Evolutionary conservation across 495 filamentous ascomycete genomes (phyloP), one percentile per base, ranked within the genome.

Genomic region (Hypoxylon fuscum): DNA sequence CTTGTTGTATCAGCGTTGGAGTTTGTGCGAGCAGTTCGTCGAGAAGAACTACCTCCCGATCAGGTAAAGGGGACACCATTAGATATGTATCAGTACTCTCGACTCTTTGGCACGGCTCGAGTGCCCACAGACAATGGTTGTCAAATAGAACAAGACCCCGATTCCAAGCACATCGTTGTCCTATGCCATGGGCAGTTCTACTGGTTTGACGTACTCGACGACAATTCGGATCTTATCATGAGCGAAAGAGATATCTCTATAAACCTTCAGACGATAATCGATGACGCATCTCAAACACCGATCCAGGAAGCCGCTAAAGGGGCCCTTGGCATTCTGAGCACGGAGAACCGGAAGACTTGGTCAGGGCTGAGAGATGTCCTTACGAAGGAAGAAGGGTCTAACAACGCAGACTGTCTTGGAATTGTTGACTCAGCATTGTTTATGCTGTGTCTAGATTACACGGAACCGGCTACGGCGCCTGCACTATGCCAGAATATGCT

Each of bases 31-130:
- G 95, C 96, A 7, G 92, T 98, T 2, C 84, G 96, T 32, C 91
- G 87, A 57, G 95, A 98, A 70, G 95, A 98, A 72, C 81, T 98
- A 11, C 90, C 93, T 3, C 93, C 95, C 2, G 95, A 98, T 75
- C 93, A 83, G 6, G 74, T 97, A 54, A 86, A 85, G 69, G 90
- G 90, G 22, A 87, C 85, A 5, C 93, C 95, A 0, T 79, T 98
- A 12, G 91, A 90, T 82, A 98, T 98, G 95, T 96, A 96, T 70
- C 95, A 98, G 76, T 98, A 97, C 76, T 96, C 95, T 0, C 85
- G 96, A 12, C 82, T 98, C 46, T 98, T 98, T 69, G 95, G 95
- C 55, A 98, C 96, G 1, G 93, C 95, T 53, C 88, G 95, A 61
- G 88, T 98, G 14, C 95, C 95, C 0, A 97, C 95, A 22, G 92